phyloP scores from a whole-genome alignment of 2,329 filamentous ascomycete species.

The Gnomoniopsis sp. region DNA sequence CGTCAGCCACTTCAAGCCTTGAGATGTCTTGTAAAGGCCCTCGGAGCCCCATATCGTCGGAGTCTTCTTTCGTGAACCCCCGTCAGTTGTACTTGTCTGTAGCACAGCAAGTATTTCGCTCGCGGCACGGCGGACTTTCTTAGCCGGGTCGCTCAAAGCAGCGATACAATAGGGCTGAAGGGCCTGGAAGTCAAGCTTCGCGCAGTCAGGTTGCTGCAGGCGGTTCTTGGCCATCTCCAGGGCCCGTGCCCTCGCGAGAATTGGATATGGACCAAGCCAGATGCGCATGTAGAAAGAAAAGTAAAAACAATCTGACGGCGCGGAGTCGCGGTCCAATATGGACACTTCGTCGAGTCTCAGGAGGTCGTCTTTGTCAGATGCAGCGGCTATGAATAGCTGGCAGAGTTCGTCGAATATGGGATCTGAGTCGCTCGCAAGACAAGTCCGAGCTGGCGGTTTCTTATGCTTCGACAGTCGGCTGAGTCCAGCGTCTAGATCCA shows the following conservation, averaged over 20 bases:
- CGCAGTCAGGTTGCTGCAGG: conserved; percentile 48
- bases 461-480: conserved; percentile 32
- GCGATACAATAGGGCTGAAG: conserved; percentile 78
- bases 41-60: conserved; percentile 56
- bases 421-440: conserved; percentile 47
- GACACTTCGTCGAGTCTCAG: conserved; percentile 52
- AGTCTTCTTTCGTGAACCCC: conserved; percentile 36
- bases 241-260: conserved; percentile 65
- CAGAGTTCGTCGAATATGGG: conserved; percentile 57
- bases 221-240: conserved; percentile 60
- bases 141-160: conserved; percentile 72
- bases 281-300: conserved; percentile 73
- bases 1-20: conserved; percentile 55
- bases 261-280: conserved; percentile 70
- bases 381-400: conserved; percentile 54
- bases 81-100: conserved; percentile 19
- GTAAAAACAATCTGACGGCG: conserved; percentile 61
- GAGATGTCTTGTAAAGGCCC: conserved; percentile 60
- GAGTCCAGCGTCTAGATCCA: conserved; percentile 36
- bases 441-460: conserved; percentile 36
- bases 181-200: conserved; percentile 66
- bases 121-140: conserved; percentile 72
- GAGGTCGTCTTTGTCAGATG: conserved; percentile 41
- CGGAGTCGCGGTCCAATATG: conserved; percentile 51
- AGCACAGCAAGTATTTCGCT: conserved; percentile 62